These are phyloP conservation scores for Zygoascus tannicola DNA, from an alignment of 805 yeast species.

Conservation along the genomic window DNA sequence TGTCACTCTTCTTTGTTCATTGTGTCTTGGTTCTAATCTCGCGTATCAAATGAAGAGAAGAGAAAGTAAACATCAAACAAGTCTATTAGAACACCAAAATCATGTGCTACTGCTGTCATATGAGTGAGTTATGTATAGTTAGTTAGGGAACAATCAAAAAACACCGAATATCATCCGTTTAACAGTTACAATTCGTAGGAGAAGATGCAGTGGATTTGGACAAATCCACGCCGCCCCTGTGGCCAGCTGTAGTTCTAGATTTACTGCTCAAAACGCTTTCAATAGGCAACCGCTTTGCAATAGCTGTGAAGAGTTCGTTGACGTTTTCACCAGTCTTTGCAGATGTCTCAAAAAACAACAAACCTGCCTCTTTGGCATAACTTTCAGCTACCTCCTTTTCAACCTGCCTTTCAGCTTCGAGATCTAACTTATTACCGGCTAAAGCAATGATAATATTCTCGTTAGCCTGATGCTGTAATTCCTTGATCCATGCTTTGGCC, in stretches of 20 bases:
- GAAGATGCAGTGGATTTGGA: slow-evolving; percentile 19
- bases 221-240: slow-evolving; percentile 27
- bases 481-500: slow-evolving; percentile 88
- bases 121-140: too few species aligned
- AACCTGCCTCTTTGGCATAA: slow-evolving; percentile 46
- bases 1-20: neutral
- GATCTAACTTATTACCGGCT: slow-evolving; percentile 80
- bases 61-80: too few species aligned
- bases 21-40: too few species aligned
- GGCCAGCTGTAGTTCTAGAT: slow-evolving; percentile 17
- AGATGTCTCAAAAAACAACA: slow-evolving; percentile 63
- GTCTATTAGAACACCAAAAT: too few species aligned
- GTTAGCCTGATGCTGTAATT: slow-evolving; percentile 74
- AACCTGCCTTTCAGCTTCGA: slow-evolving; percentile 40
- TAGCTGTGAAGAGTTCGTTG: slow-evolving; percentile 34
- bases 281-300: slow-evolving; percentile 41
- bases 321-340: slow-evolving; percentile 68
- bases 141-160: too few species aligned
- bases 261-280: slow-evolving; percentile 23
- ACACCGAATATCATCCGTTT: too few species aligned
- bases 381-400: slow-evolving; percentile 34
- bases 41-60: too few species aligned
- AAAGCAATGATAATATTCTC: slow-evolving; percentile 68
- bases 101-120: too few species aligned
- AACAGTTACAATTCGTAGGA: slow-evolving; percentile 25